Conservation (phyloP, 805 yeast species). For the Yamadazyma insecticola region DNA sequence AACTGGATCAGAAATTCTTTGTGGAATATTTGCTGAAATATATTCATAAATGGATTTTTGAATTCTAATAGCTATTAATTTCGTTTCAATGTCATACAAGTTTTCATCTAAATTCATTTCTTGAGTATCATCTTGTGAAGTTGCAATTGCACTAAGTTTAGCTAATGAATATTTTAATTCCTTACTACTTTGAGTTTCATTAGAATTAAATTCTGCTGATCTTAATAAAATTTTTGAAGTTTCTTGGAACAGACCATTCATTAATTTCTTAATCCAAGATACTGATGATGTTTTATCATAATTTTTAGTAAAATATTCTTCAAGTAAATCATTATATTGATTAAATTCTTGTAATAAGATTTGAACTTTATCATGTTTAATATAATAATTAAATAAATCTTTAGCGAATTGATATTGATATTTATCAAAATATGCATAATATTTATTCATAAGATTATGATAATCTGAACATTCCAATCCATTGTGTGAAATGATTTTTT, state of each 20-base stretch:
- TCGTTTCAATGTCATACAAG: conserved; percentile 45
- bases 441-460: conserved; percentile 18
- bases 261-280: conserved; percentile 69
- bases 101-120: conserved; percentile 14
- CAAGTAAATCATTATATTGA: conserved; percentile 44
- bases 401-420: conserved; percentile 70
- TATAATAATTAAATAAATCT: conserved; percentile 55
- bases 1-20: no score
- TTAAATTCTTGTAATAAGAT: conserved; percentile 55
- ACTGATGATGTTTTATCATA: conserved; percentile 44
- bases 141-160: conserved; percentile 57
- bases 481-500: conserved; percentile 14
- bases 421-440: conserved; percentile 50
- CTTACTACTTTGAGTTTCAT: conserved; percentile 42
- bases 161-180: conserved; percentile 65
- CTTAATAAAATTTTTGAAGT: conserved; percentile 48
- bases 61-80: conserved; percentile 44
- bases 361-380: conserved; percentile 47
- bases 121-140: conserved; percentile 12
- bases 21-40: conserved; percentile 5
- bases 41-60: conserved; percentile 36
- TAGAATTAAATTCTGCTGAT: conserved; percentile 29
- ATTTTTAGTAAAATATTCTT: conserved; percentile 46
- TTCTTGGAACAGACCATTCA: conserved; percentile 42
- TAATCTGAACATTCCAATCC: conserved; percentile 14